Percentiles rank a stretch among this genome's conserved stretches.
Conservation (phyloP, 176 grass and related monocot species). For the Lolium multiflorum region DNA sequence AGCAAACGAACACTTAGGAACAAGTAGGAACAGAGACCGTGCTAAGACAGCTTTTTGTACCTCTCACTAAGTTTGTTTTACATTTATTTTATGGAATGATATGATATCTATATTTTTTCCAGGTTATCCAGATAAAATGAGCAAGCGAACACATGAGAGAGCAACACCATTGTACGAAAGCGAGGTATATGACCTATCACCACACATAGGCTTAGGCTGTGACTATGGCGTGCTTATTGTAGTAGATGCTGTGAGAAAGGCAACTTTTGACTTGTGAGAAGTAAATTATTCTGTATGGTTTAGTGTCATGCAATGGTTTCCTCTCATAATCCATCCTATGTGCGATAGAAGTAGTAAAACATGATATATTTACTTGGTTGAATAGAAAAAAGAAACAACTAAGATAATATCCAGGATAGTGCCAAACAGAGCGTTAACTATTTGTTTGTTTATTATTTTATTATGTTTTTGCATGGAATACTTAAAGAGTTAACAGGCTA, state of each 20-base stretch:
- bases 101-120: neutral
- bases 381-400: neutral
- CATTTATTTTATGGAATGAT: constrained; percentile 16
- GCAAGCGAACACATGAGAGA: neutral
- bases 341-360: neutral
- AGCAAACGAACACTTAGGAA: neutral
- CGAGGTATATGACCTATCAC: neutral
- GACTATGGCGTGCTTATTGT: neutral
- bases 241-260: neutral
- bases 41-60: neutral
- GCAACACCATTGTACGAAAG: constrained; percentile 23
- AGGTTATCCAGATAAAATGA: constrained; percentile 15
- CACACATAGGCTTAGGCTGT: neutral
- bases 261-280: neutral
- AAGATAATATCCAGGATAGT: neutral
- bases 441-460: neutral
- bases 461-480: too few relatives aligned
- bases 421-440: neutral
- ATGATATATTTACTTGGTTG: neutral
- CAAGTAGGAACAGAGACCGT: neutral
- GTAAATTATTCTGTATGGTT: neutral
- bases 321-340: neutral
- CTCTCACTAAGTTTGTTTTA: neutral
- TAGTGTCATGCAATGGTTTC: neutral
- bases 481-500: neutral